Percentiles rank a stretch among this genome's conserved stretches.
phyloP scores from a whole-genome alignment of 768 basidiomycete genomes.

The Thelephora ganbajun region DNA sequence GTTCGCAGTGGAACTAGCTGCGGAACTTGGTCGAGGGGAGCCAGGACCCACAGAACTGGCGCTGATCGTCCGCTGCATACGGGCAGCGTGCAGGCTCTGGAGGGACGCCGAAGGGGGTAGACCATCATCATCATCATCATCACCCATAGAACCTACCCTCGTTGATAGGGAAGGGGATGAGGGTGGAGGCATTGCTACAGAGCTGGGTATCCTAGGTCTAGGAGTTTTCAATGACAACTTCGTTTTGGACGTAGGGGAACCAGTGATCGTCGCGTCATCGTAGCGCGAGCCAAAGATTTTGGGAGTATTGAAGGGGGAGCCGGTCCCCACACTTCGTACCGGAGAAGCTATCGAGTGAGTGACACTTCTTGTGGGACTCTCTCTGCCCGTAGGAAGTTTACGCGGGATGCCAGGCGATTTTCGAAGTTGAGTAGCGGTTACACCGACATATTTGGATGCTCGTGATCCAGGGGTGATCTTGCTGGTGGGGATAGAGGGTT shows the following conservation, averaged over 20 bases:
- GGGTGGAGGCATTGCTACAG: slow-evolving; percentile 74
- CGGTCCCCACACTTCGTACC: slow-evolving; percentile 13
- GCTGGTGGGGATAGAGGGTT: background rate
- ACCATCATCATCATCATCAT: slow-evolving; percentile 8
- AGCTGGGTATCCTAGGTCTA: slow-evolving; percentile 53
- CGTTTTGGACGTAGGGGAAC: slow-evolving; percentile 21
- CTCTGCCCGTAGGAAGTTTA: slow-evolving; percentile 9
- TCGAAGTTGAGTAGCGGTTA: slow-evolving; percentile 70
- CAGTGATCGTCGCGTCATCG: slow-evolving; percentile 25
- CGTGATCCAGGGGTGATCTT: slow-evolving; percentile 71
- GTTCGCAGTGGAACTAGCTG: slow-evolving; percentile 18
- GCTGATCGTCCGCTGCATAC: background rate
- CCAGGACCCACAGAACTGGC: slow-evolving; percentile 6
- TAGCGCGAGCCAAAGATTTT: slow-evolving; percentile 32
- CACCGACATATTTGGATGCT: slow-evolving; percentile 70
- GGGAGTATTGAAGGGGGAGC: slow-evolving; percentile 58
- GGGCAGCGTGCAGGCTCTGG: slow-evolving; percentile 8
- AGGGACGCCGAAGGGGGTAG: slow-evolving; percentile 5
- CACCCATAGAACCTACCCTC: slow-evolving; percentile 25
- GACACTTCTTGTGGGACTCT: slow-evolving; percentile 8
- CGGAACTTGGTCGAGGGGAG: slow-evolving; percentile 22
- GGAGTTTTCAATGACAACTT: slow-evolving; percentile 33
- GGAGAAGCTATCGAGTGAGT: slow-evolving; percentile 21
- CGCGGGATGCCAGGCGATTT: slow-evolving; percentile 9
- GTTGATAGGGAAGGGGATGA: slow-evolving; percentile 37